Percentiles rank a stretch among this genome's conserved stretches.
These are phyloP conservation scores for Candida chilensis DNA, from an alignment of 805 yeast species.

Conservation along the genomic window DNA sequence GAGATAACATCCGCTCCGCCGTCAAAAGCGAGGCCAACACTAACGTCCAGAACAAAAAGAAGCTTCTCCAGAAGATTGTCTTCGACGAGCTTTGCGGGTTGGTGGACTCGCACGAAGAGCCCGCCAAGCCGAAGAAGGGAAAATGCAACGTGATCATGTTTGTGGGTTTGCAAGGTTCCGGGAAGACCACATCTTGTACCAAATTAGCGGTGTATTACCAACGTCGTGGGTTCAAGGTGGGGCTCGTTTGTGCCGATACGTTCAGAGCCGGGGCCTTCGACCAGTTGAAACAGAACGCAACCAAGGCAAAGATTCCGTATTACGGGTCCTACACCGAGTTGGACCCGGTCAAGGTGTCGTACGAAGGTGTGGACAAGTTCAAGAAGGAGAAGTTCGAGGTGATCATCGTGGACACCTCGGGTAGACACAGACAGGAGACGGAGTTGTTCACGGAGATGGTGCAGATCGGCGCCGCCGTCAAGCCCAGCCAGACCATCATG, in stretches of 20 bases:
- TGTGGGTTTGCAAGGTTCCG: constrained; percentile 98
- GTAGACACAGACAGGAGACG: constrained; percentile 93
- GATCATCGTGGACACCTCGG: constrained; percentile 95
- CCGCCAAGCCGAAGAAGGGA: constrained; percentile 82
- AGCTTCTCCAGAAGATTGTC: constrained; percentile 80
- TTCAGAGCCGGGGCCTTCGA: constrained; percentile 99
- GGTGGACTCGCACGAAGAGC: constrained; percentile 61
- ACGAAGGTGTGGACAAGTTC: constrained; percentile 87
- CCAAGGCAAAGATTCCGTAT: constrained; percentile 88
- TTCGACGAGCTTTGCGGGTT: constrained; percentile 85
- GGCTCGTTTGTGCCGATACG: constrained; percentile 97
- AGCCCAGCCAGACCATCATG: constrained; percentile 96
- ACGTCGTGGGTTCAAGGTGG: constrained; percentile 88
- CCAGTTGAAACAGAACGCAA: constrained; percentile 95
- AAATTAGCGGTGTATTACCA: constrained; percentile 92
- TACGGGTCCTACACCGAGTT: constrained; percentile 94
- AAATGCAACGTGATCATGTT: constrained; percentile 82
- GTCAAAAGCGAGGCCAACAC: constrained; percentile 43
- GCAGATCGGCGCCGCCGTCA: constrained; percentile 79
- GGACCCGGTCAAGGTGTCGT: constrained; percentile 88
- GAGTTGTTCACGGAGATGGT: constrained; percentile 91
- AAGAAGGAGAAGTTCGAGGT: constrained; percentile 86
- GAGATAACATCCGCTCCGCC: constrained; percentile 59
- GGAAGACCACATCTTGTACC: constrained; percentile 97
- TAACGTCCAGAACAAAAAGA: constrained; percentile 61